Evolutionary conservation across 805 yeast genomes (phyloP).

Genomic region (Lachancea lanzarotensis): DNA sequence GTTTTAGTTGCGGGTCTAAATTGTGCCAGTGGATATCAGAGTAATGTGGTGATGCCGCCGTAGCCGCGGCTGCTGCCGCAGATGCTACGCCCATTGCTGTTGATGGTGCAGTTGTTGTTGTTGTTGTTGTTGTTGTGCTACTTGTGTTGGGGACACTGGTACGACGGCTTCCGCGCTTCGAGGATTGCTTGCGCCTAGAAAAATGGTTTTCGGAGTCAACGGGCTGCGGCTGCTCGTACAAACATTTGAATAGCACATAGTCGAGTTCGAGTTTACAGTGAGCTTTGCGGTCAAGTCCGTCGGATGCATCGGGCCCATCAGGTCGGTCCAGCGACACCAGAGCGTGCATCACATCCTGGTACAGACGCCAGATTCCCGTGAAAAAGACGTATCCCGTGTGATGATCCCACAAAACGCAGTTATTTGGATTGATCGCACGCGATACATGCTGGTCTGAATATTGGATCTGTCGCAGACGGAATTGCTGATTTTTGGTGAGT

Average conservation of each 20-base stretch:
- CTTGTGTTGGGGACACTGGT: not conserved
- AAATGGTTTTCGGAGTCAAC: constrained; percentile 1
- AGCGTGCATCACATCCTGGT: constrained; percentile 32
- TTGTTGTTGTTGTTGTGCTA: not conserved
- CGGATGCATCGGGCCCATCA: constrained; percentile 1
- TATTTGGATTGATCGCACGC: constrained; percentile 35
- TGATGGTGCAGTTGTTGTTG: not conserved
- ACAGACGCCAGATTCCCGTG: constrained; percentile 77
- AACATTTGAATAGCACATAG: constrained; percentile 7
- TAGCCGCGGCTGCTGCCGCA: not conserved
- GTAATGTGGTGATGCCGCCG: constrained; percentile 14
- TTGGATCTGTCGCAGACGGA: constrained; percentile 24
- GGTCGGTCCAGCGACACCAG: constrained; percentile 14
- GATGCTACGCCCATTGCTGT: not conserved
- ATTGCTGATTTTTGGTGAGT: constrained; percentile 30
- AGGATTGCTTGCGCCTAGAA: constrained; percentile 3
- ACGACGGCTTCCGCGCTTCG: constrained; percentile 3
- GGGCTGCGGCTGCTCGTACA: constrained; percentile 9
- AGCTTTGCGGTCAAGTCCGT: constrained; percentile 4
- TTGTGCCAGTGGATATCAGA: constrained; percentile 31
- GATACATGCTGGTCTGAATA: constrained; percentile 10
- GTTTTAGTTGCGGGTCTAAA: constrained; percentile 19
- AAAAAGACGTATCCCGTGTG: constrained; percentile 79
- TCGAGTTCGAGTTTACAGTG: constrained; percentile 12
- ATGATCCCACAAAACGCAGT: constrained; percentile 82